A percentile compares a stretch with the other conserved stretches of the same genome.
phyloP scores from a whole-genome alignment of 148 eudicot genomes.

The Agrostemma githago region DNA sequence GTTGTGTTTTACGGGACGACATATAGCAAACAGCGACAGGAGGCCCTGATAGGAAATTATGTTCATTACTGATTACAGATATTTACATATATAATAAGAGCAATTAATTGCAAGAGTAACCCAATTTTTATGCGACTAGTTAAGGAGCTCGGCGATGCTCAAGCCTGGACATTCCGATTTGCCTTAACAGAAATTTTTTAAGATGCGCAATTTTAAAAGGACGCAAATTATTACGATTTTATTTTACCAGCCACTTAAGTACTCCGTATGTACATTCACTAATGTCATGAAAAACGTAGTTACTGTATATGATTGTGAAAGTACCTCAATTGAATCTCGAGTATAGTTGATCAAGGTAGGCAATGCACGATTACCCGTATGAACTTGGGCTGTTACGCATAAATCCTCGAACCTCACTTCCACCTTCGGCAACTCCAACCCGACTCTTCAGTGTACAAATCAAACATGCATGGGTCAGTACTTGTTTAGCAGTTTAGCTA shows the following conservation, averaged over 20 bases:
- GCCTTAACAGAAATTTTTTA: no score
- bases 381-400: slow-evolving; percentile 50
- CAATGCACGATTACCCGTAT: slow-evolving; percentile 75
- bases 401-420: slow-evolving; percentile 75
- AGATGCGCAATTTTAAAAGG: no score
- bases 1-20: slow-evolving; percentile 46
- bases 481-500: no score
- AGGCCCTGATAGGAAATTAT: slow-evolving; percentile 31
- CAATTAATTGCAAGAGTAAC: background rate
- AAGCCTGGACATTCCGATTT: no score
- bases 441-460: slow-evolving; percentile 42
- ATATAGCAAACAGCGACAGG: slow-evolving; percentile 41
- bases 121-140: background rate
- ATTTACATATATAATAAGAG: background rate
- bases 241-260: no score
- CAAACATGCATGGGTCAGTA: background rate
- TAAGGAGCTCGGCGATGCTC: background rate
- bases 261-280: no score
- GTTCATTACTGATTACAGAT: background rate
- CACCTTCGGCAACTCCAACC: slow-evolving; percentile 63
- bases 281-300: no score
- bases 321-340: slow-evolving; percentile 73
- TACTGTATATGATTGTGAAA: background rate
- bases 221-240: no score
- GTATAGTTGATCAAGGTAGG: slow-evolving; percentile 65